phyloP scores from a whole-genome alignment of 768 basidiomycete species.

The Psilocybe cyanescens region DNA sequence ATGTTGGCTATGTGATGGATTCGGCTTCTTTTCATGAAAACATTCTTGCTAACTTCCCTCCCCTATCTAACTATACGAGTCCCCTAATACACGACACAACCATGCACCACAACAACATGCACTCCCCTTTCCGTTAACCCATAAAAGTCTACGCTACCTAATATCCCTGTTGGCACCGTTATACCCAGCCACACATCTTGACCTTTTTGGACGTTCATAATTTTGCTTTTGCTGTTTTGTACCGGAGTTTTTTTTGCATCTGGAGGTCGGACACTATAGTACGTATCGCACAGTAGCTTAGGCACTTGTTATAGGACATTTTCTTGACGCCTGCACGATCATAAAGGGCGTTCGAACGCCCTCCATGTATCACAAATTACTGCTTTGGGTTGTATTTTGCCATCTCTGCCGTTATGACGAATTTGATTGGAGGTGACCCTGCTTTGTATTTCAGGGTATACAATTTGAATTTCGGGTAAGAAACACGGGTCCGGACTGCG shows the following conservation, averaged over 20 bases:
- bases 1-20: neutral
- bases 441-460: too few relatives aligned
- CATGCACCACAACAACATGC: neutral
- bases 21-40: neutral
- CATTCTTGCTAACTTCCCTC: neutral
- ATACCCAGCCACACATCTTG: neutral
- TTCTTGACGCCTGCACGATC: neutral
- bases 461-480: too few relatives aligned
- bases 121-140: neutral
- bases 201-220: neutral
- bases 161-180: too few relatives aligned
- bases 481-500: too few relatives aligned
- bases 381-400: too few relatives aligned
- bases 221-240: neutral
- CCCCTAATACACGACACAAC: neutral
- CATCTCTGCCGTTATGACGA: too few relatives aligned
- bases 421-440: too few relatives aligned
- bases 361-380: too few relatives aligned
- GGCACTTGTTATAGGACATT: neutral
- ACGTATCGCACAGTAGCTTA: neutral
- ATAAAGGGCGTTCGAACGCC: too few relatives aligned
- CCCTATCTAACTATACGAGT: neutral
- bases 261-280: neutral
- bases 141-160: neutral
- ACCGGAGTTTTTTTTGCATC: neutral